Percentiles rank a stretch among this genome's conserved stretches.
Evolutionary conservation across 208 protist genomes (phyloP).

Genomic region (Trypanosoma mega): DNA sequence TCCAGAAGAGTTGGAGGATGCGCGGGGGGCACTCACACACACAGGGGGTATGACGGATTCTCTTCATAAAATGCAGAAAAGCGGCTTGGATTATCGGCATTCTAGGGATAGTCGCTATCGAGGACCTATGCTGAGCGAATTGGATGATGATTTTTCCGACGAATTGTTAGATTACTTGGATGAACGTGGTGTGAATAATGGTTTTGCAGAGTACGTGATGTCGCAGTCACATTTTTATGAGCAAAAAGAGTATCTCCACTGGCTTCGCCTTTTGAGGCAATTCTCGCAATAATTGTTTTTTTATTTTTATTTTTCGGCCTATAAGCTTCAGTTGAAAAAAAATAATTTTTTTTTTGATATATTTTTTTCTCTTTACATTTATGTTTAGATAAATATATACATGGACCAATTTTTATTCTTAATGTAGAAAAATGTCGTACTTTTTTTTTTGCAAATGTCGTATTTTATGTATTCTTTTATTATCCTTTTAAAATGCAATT

Average conservation of each 20-base stretch:
- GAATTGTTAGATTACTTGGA: conserved; percentile 87
- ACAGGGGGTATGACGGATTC: neutral
- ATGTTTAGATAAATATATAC: neutral
- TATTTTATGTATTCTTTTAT: no score
- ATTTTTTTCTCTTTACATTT: conserved; percentile 14
- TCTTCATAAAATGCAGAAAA: conserved; percentile 3
- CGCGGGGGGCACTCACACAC: conserved; percentile 24
- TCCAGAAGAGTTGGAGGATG: conserved; percentile 50
- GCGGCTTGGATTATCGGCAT: conserved; percentile 29
- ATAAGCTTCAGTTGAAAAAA: neutral
- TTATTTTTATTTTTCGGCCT: conserved; percentile 22
- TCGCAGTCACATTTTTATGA: conserved; percentile 78
- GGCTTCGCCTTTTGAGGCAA: conserved; percentile 57
- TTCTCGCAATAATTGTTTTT: conserved; percentile 56
- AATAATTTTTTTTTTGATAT: conserved; percentile 18
- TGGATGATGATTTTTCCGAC: conserved; percentile 87
- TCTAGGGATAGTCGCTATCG: conserved; percentile 44
- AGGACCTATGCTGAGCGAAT: conserved; percentile 81
- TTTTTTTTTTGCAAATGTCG: no score
- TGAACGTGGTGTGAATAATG: conserved; percentile 84
- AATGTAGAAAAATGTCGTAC: no score
- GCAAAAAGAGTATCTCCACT: conserved; percentile 83
- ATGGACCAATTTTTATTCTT: conserved; percentile 25
- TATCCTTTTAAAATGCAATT: no score
- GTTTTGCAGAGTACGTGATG: conserved; percentile 88